Evolutionary conservation across 1,284 basidiomycete species (phyloP), one percentile per base, ranked within the genome.

Genomic region (Cryptococcus hybrid): DNA sequence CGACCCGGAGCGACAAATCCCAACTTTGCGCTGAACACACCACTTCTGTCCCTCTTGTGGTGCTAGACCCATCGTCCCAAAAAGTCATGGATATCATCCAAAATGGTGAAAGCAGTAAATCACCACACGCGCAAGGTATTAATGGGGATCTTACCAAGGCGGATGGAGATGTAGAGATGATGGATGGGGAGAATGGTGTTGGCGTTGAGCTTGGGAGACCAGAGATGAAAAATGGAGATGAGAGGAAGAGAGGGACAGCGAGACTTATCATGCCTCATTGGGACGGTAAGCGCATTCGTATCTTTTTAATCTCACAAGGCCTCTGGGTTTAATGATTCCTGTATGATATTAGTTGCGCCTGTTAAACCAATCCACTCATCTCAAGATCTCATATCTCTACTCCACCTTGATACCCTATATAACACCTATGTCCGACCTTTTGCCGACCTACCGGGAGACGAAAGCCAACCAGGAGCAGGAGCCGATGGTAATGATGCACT

Each of bases 381-480:
- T 3, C 68, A 65, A 36, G 74, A 76, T 45, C 59, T 74, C 45
- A 72, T 76, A 47, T 71, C 71, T 34, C 64, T 72, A 34, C 63
- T 76, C 12, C 66, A 72, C 56, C 71, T 76, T 42, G 69, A 67
- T 30, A 54, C 64, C 5, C 62, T 73, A 34, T 74, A 72, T 59
- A 71, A 74, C 56, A 61, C 66, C 45, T 73, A 73, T 54, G 71
- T 76, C 15, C 63, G 69, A 7, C 74, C 74, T 3, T 74, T 66
- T 55, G 68, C 70, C 38, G 63, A 62, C 15, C 13, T 57, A 3
- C 52, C 49, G 3, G 36, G 42, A 12, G 55, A 57, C 7, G 51
- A 50, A 13, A 45, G 34, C 3, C 50, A 50, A 15, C 53, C 34
- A 8, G 49, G 38, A 11, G 38, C 35, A 35, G 63, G 18, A 18